Evolutionary conservation across 176 grass and related monocot species (phyloP), one percentile per base, ranked within the genome.

Genomic region (Guadua angustifolia): DNA sequence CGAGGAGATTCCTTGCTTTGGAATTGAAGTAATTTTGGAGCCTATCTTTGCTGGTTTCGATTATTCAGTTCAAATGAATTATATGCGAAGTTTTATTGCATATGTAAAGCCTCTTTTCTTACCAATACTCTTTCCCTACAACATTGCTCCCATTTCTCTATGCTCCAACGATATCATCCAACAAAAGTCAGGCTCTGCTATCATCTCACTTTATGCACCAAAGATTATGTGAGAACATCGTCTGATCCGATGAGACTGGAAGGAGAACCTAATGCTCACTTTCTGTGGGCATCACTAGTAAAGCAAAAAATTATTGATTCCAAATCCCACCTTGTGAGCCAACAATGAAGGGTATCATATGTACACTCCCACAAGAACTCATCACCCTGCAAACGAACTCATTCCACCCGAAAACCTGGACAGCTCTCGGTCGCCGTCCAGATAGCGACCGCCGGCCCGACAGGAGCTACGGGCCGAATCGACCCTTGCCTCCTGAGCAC

Each of bases 391-490:
- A 29, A 21, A 57, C 38, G 18, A 24, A 35, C 25, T 9, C 4
- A 9, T 10, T 21, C 50, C 5, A 21, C 21, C 24, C 0, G 15
- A 19, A 29, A 38, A 40, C 32, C 56, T 19, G 6, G 24, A 10
- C 1, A 7, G 15, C 22, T 45, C 69, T 45, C 16, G 11, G 47
- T 35, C 32, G 5, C 65, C 11, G 5, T 18, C 24, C 18, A 77
- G 33, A 71, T 86, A 26, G 19, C 25, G 18, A 72, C 72, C 52
- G n/a, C 18, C 46, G 46, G 64, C 43, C 25, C 4, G 84, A 76
- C 1, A 66, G 78, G 55, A 90, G 83, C 46, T 77, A 69, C 8
- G 64, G 83, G 15, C 73, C 73, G 15, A 90, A 78, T 56, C 7
- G 78, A 66, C 1, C 70, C 72, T 44, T 76, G 43, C 74, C 79